phyloP scores from a whole-genome alignment of 148 eudicot genomes.

The Rhododendron ovatum region DNA sequence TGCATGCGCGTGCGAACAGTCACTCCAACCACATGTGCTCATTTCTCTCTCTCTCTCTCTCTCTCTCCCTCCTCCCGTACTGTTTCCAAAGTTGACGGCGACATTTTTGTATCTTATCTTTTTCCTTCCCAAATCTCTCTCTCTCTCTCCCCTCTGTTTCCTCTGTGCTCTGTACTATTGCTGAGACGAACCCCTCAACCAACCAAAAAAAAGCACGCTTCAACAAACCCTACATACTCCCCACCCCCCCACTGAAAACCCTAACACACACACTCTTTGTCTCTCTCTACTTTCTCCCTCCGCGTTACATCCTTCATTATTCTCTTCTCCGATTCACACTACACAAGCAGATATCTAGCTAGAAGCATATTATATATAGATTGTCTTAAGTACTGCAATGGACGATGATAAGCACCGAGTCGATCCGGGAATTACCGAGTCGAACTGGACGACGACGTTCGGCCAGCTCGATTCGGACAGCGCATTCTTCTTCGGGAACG shows the following conservation, averaged over 20 bases:
- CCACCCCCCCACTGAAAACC: constrained; percentile 8
- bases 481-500: constrained; percentile 24
- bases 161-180: constrained; percentile 13
- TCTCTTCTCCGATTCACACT: neutral
- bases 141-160: neutral
- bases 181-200: constrained; percentile 8
- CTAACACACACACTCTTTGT: neutral
- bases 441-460: constrained; percentile 26
- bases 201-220: neutral
- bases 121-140: neutral
- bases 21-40: neutral
- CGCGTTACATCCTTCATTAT: neutral
- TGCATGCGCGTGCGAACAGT: constrained; percentile 6
- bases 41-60: constrained; percentile 10
- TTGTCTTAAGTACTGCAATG: neutral
- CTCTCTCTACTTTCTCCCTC: constrained; percentile 12
- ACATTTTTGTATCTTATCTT: constrained; percentile 19
- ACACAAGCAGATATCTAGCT: neutral
- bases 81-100: constrained; percentile 25
- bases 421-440: constrained; percentile 19
- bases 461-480: constrained; percentile 15
- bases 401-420: constrained; percentile 19
- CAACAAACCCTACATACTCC: neutral
- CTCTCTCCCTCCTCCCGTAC: neutral
- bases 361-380: neutral